Evolutionary conservation across 768 basidiomycete species (phyloP).

Genomic region (Kwoniella pini): DNA sequence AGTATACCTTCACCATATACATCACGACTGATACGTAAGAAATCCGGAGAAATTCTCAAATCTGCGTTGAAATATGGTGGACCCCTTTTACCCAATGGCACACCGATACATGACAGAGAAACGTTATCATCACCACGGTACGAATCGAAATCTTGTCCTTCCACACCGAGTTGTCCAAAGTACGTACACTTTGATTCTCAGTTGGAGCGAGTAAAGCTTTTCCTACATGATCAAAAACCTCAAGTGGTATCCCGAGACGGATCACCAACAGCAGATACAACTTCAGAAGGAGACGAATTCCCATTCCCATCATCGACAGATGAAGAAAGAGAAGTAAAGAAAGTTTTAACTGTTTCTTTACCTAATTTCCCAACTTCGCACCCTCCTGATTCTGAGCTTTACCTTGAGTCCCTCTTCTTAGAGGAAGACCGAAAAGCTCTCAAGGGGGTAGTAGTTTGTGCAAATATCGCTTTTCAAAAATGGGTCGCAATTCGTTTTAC

Average conservation of each 20-base stretch:
- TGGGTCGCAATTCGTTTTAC: constrained; percentile 87
- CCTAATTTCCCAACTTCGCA: constrained; percentile 66
- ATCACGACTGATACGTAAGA: constrained; percentile 70
- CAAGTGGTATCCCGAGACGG: constrained; percentile 88
- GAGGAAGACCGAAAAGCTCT: constrained; percentile 60
- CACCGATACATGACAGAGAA: constrained; percentile 26
- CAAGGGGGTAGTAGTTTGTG: constrained; percentile 72
- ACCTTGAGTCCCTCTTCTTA: constrained; percentile 57
- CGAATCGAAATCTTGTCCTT: constrained; percentile 68
- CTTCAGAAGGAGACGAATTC: constrained; percentile 56
- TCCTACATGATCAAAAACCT: constrained; percentile 92
- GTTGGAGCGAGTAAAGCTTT: constrained; percentile 91
- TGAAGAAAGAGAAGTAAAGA: constrained; percentile 47
- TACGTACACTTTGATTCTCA: constrained; percentile 90
- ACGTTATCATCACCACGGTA: constrained; percentile 31
- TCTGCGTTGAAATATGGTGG: constrained; percentile 75
- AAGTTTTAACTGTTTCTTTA: constrained; percentile 60
- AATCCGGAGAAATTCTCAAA: constrained; percentile 90
- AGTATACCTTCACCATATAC: constrained; percentile 48
- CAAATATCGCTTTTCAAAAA: constrained; percentile 85
- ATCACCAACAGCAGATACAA: constrained; percentile 70
- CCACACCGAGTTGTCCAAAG: constrained; percentile 72
- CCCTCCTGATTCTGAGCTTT: constrained; percentile 53
- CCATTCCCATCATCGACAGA: constrained; percentile 56
- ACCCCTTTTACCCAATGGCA: constrained; percentile 60